phyloP scores from a whole-genome alignment of 768 basidiomycete genomes.

The Dictyophora rubrovolvata region DNA sequence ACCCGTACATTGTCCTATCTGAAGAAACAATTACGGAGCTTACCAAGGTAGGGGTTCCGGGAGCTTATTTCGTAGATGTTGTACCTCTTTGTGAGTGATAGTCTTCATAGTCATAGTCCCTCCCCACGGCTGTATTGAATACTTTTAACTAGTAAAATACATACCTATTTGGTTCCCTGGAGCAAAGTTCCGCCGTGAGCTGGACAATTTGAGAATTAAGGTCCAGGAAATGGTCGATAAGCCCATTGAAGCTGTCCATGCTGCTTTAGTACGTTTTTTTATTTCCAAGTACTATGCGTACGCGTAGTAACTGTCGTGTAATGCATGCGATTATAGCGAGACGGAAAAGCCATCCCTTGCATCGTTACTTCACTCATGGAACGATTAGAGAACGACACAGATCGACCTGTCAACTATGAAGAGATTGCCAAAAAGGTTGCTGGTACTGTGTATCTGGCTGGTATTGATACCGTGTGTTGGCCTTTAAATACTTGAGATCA shows the following conservation, averaged over 20 bases:
- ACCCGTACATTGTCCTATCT: slow-evolving; percentile 11
- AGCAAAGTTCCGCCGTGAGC: not conserved
- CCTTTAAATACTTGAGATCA: not conserved
- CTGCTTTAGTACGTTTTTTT: not conserved
- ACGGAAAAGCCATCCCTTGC: not conserved
- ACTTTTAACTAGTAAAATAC: slow-evolving; percentile 10
- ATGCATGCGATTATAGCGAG: not conserved
- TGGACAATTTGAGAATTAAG: not conserved
- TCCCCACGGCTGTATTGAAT: not conserved
- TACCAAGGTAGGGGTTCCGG: not conserved
- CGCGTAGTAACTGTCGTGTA: not conserved
- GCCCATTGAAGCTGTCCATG: not conserved
- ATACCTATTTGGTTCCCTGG: slow-evolving; percentile 15
- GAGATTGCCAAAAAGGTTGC: not conserved
- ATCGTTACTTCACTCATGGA: not conserved
- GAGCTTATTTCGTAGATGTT: slow-evolving; percentile 11
- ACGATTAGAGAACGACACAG: not conserved
- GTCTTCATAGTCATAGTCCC: not conserved
- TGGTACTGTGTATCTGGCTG: not conserved
- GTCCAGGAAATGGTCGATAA: not conserved
- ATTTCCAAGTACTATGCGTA: not conserved
- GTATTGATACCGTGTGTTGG: not conserved
- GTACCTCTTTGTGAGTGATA: slow-evolving; percentile 7
- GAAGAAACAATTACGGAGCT: slow-evolving; percentile 6
- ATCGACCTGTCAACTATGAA: not conserved